Conservation (phyloP, 495 filamentous ascomycete species). For the Platismatia glauca region DNA sequence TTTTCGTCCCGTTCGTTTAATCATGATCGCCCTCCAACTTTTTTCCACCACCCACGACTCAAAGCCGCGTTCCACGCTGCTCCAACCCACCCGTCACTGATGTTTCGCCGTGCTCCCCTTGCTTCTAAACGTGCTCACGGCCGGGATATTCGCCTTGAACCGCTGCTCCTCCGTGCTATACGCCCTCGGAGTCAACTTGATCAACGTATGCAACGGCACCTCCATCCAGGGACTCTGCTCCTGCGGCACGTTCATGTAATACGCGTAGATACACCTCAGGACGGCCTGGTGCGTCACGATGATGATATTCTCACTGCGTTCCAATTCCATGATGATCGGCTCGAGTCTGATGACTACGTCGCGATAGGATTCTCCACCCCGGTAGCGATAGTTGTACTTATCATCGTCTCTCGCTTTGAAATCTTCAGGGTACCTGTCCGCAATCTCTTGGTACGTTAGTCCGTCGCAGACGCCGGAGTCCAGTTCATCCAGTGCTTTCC, state of each 20-base stretch:
- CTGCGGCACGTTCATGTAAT: constrained; percentile 95
- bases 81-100: constrained; percentile 30
- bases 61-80: neutral
- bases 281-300: constrained; percentile 98
- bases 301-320: constrained; percentile 90
- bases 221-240: constrained; percentile 96
- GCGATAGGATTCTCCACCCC: constrained; percentile 91
- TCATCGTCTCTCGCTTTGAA: constrained; percentile 91
- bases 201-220: constrained; percentile 86
- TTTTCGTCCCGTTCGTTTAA: neutral
- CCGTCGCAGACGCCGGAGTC: constrained; percentile 95
- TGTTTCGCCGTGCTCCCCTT: constrained; percentile 84
- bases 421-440: constrained; percentile 82
- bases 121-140: constrained; percentile 87
- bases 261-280: constrained; percentile 91
- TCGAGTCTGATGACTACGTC: constrained; percentile 96
- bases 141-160: constrained; percentile 81
- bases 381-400: constrained; percentile 98
- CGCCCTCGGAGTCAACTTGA: constrained; percentile 91
- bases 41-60: too few relatives aligned
- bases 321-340: constrained; percentile 98
- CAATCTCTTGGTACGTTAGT: constrained; percentile 89
- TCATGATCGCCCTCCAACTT: neutral
- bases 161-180: constrained; percentile 84
- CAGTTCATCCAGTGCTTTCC: constrained; percentile 97